Conservation (phyloP, 2,329 filamentous ascomycete genomes). For the Phoma sp. region DNA sequence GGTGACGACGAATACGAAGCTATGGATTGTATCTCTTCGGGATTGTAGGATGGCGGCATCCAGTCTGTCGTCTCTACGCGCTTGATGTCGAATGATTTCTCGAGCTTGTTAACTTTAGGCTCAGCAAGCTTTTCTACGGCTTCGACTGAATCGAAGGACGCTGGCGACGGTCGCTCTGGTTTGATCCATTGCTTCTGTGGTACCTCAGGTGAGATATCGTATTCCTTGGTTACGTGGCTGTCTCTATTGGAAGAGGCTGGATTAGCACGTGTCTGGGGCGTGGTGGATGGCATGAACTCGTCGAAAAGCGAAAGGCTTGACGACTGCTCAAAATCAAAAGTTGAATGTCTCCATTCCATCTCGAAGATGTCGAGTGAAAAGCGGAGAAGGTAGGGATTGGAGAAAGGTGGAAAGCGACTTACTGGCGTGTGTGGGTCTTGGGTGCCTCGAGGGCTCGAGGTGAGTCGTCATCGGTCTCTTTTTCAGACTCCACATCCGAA, state of each 20-base stretch:
- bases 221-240: constrained; percentile 14
- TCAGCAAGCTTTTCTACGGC: constrained; percentile 19
- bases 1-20: constrained; percentile 25
- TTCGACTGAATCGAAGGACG: constrained; percentile 26
- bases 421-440: constrained; percentile 19
- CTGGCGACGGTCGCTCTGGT: constrained; percentile 21
- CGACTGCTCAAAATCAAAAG: constrained; percentile 16
- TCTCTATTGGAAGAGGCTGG: constrained; percentile 12
- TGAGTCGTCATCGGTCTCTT: constrained; percentile 18
- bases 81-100: constrained; percentile 25
- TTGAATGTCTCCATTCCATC: constrained; percentile 18
- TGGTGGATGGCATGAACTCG: constrained; percentile 5
- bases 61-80: constrained; percentile 20
- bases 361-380: constrained; percentile 15
- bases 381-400: constrained; percentile 17
- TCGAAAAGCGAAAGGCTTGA: constrained; percentile 14
- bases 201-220: constrained; percentile 18
- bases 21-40: constrained; percentile 17
- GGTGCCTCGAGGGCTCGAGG: constrained; percentile 12
- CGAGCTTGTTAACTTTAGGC: constrained; percentile 18
- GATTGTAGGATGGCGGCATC: constrained; percentile 29
- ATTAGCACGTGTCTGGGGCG: constrained; percentile 10
- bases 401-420: constrained; percentile 10
- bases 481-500: constrained; percentile 22
- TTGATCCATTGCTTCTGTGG: constrained; percentile 27